Evolutionary conservation across 2,329 filamentous ascomycete species (phyloP).

Genomic region (Phialocephala subalpina): DNA sequence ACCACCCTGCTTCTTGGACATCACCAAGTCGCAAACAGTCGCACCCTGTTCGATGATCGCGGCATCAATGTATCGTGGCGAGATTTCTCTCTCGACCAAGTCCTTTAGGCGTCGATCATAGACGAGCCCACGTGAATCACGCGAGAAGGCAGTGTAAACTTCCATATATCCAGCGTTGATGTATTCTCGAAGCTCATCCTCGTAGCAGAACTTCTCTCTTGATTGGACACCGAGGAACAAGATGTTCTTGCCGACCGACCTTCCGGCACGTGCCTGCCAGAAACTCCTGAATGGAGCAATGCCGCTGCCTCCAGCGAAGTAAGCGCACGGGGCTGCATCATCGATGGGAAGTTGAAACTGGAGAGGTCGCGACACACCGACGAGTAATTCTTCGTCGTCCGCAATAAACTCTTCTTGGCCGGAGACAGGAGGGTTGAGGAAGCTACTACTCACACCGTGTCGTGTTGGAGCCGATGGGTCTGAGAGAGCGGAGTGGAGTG

Average conservation of each 20-base stretch:
- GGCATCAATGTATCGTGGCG: constrained; percentile 60
- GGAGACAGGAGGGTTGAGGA: constrained; percentile 58
- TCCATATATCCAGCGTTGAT: constrained; percentile 58
- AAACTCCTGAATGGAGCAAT: constrained; percentile 63
- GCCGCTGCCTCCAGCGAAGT: constrained; percentile 61
- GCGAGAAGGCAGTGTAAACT: constrained; percentile 60
- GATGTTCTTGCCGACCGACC: constrained; percentile 53
- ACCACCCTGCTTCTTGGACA: constrained; percentile 63
- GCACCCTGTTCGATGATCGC: constrained; percentile 60
- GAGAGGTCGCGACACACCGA: constrained; percentile 60
- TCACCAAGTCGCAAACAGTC: constrained; percentile 60
- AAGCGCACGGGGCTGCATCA: constrained; percentile 57
- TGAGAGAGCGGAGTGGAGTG: constrained; percentile 47
- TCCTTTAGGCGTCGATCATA: constrained; percentile 52
- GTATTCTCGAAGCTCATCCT: constrained; percentile 55
- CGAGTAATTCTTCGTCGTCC: constrained; percentile 55
- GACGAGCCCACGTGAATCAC: constrained; percentile 55
- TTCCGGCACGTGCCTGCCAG: constrained; percentile 56
- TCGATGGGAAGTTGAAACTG: constrained; percentile 61
- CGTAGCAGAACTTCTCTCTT: constrained; percentile 60
- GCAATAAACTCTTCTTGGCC: constrained; percentile 49
- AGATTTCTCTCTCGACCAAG: constrained; percentile 56
- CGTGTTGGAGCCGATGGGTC: constrained; percentile 36
- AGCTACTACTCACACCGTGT: constrained; percentile 60
- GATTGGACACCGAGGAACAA: constrained; percentile 61